A percentile compares a stretch with the other conserved stretches of the same genome.
Conservation (phyloP, 129 eudicot species). For the Helianthus tuberosus region DNA sequence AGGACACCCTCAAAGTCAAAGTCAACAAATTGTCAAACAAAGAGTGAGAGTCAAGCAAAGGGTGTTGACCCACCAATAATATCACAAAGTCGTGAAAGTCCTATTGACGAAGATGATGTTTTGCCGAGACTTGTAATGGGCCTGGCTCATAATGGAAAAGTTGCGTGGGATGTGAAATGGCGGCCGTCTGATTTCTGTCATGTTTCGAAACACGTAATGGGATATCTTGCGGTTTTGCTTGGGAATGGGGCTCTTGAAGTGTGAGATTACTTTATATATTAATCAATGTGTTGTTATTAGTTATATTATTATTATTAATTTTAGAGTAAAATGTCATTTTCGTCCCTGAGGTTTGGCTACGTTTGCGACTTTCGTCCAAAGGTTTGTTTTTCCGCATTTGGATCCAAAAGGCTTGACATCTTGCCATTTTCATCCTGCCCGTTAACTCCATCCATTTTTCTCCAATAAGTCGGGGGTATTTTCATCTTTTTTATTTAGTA, state of each 20-base stretch:
- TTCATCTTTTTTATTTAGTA: no score
- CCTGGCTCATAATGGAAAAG: slow-evolving; percentile 93
- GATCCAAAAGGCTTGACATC: no score
- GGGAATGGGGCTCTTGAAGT: slow-evolving; percentile 98
- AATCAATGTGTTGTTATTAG: not conserved
- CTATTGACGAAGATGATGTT: slow-evolving; percentile 44
- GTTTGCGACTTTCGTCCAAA: no score
- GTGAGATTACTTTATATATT: slow-evolving; percentile 47
- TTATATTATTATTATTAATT: no score
- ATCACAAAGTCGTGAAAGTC: slow-evolving; percentile 19
- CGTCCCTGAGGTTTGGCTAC: no score
- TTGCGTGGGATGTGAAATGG: slow-evolving; percentile 99
- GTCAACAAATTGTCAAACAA: slow-evolving; percentile 28
- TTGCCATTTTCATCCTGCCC: no score
- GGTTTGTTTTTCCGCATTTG: no score
- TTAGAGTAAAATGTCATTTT: no score
- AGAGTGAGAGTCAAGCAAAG: slow-evolving; percentile 9
- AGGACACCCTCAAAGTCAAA: slow-evolving; percentile 27
- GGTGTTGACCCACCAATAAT: slow-evolving; percentile 15
- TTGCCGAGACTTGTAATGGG: slow-evolving; percentile 88
- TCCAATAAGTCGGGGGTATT: no score
- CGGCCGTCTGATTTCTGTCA: slow-evolving; percentile 43
- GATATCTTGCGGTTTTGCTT: slow-evolving; percentile 90
- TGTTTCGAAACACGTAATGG: slow-evolving; percentile 60
- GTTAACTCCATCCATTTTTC: no score